These are phyloP conservation scores for Skeletonema potamos DNA, from an alignment of 108 stramenopile genomes.

Conservation along the genomic window DNA sequence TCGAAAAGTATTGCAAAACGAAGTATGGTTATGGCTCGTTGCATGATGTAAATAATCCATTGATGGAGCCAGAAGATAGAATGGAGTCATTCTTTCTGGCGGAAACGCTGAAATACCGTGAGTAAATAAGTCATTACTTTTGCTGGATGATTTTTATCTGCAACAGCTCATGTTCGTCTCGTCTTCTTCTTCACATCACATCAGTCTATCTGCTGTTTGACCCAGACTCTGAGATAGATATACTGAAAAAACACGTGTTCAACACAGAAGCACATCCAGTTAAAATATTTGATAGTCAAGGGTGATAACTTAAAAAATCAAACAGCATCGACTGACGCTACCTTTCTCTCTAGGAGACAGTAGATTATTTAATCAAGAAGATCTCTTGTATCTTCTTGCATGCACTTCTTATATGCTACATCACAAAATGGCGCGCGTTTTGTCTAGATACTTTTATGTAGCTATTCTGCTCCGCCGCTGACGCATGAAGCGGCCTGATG, in stretches of 20 bases:
- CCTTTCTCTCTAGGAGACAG: no score
- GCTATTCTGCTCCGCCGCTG: no score
- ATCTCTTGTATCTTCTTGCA: no score
- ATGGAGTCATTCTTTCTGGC: constrained; percentile 98
- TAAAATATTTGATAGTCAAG: constrained; percentile 44
- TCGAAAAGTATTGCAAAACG: constrained; percentile 88
- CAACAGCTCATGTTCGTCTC: not conserved
- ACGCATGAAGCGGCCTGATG: no score
- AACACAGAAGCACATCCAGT: constrained; percentile 98
- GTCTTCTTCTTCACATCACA: not conserved
- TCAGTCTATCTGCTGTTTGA: constrained; percentile 87
- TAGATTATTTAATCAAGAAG: no score
- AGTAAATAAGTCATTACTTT: not conserved
- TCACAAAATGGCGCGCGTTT: no score
- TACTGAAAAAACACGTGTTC: constrained; percentile 90
- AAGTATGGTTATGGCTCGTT: constrained; percentile 76
- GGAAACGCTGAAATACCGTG: constrained; percentile 92
- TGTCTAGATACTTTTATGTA: no score
- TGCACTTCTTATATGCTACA: no score
- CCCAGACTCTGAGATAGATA: constrained; percentile 86
- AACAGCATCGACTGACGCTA: not conserved
- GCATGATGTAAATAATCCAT: constrained; percentile 59
- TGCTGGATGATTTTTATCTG: not conserved
- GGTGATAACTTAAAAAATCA: not conserved
- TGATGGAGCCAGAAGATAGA: constrained; percentile 57